Base-by-base conservation (phyloP, 768 basidiomycete genomes). In the Scleroderma bovista region DNA sequence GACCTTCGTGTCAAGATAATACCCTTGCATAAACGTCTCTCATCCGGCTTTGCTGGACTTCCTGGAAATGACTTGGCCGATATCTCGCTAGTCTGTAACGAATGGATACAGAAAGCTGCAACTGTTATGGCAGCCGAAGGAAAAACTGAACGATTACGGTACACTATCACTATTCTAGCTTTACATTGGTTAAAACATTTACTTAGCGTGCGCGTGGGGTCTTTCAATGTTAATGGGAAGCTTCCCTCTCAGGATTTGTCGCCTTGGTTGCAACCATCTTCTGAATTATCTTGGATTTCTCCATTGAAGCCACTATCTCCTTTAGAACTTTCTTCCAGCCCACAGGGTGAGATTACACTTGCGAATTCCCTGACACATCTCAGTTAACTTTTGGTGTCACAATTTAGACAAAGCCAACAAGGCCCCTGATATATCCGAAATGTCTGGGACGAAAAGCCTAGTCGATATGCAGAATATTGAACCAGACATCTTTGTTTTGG, bases 141-240 rank as follows among this genome's bases (percentile, higher is more conserved):
- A 61, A 58, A 41, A 54, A 63, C 34, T 53, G 52, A 59, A 9
- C 53, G 41, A 26, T 42, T 69, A 17, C 63, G 54, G 67, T 66
- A 42, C 32, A 56, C 34, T 38, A 17, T 43, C 17, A 7, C 43
- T 17, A 22, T 23, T 17, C 9, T 9, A 12, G 20, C 34, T 23
- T 17, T 47, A 22, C 41, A 13, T 19, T 11, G 3, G 13, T 32
- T 40, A 45, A 33, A 24, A 19, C 7, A 23, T 19, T 29, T 48
- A 22, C 32, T 12, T 53, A 87, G 86, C 29, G 60, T 91, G 44
- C 82, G 86, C 6, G 51, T 86, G 16, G 88, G 89, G 19, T 88
- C 86, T 0, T 93, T 92, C 71, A 93, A 93, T 57, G 88, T 92
- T 41, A 89, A 90, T 57, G 88, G 87, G 1, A 83, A 81, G 58